Percentiles rank a stretch among this genome's conserved stretches.
These are phyloP conservation scores for Penicillium angulare DNA, from an alignment of 495 filamentous ascomycete species.

Conservation along the genomic window DNA sequence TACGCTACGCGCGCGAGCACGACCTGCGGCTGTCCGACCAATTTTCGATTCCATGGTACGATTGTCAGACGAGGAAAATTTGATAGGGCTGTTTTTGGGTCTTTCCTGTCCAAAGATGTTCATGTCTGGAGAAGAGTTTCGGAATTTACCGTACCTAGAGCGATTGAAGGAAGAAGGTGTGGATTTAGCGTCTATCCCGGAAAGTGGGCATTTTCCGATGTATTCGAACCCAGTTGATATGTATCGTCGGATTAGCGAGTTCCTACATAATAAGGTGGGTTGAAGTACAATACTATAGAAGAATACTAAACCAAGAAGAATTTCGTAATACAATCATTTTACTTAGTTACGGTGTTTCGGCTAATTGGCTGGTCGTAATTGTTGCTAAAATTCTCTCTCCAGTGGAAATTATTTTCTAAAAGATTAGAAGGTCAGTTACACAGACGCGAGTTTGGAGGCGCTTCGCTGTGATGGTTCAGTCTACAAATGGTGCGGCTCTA, in stretches of 20 bases:
- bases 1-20: conserved; percentile 19
- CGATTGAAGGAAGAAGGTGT: conserved; percentile 19
- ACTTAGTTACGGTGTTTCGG: too few relatives aligned
- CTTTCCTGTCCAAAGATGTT: conserved; percentile 25
- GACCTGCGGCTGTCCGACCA: conserved; percentile 14
- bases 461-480: too few relatives aligned
- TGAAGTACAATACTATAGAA: too few relatives aligned
- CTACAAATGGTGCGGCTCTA: too few relatives aligned
- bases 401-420: too few relatives aligned
- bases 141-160: conserved; percentile 21
- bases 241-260: conserved; percentile 19
- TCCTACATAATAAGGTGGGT: conserved; percentile 14
- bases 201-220: conserved; percentile 33
- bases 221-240: conserved; percentile 33
- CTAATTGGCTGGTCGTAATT: too few relatives aligned
- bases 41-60: conserved; percentile 32
- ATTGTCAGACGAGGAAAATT: conserved; percentile 21
- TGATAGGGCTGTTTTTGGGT: conserved; percentile 20
- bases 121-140: conserved; percentile 29
- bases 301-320: too few relatives aligned
- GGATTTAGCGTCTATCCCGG: conserved; percentile 25
- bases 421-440: too few relatives aligned
- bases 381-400: too few relatives aligned
- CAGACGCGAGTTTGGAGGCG: too few relatives aligned
- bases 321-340: too few relatives aligned